Evolutionary conservation across 805 yeast species (phyloP).

Genomic region (Kodamaea hsintzibuensis): DNA sequence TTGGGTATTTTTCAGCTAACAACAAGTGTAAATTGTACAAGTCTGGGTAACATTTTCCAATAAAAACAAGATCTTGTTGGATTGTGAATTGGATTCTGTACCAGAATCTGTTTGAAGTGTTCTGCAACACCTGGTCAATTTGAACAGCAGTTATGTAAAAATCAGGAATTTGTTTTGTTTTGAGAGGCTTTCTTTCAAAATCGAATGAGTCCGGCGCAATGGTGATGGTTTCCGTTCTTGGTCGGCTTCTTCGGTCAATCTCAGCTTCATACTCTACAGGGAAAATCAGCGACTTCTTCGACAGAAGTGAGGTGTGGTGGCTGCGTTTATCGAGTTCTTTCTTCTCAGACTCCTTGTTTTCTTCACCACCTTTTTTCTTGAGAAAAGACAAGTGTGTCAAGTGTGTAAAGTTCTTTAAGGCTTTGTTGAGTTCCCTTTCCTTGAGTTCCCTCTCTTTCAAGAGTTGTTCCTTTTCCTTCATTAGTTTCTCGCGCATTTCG

Average conservation of each 20-base stretch:
- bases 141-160: slow-evolving; percentile 9
- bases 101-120: slow-evolving; percentile 27
- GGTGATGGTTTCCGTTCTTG: neutral
- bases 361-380: neutral
- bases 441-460: neutral
- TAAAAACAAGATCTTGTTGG: slow-evolving; percentile 19
- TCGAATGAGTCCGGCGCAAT: neutral
- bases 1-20: slow-evolving; percentile 11
- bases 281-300: neutral
- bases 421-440: neutral
- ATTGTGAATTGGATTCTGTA: slow-evolving; percentile 30
- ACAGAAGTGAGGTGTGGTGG: neutral
- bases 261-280: neutral
- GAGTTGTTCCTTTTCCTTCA: neutral
- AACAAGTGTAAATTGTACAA: slow-evolving; percentile 34
- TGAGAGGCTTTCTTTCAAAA: neutral
- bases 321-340: neutral
- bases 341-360: neutral
- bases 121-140: slow-evolving; percentile 30
- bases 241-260: neutral
- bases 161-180: slow-evolving; percentile 1
- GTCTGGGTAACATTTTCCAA: slow-evolving; percentile 38
- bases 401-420: neutral
- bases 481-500: neutral
- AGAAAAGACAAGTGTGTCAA: neutral